Conservation (phyloP, 345 rosid genomes). For the Brassica cretica region DNA sequence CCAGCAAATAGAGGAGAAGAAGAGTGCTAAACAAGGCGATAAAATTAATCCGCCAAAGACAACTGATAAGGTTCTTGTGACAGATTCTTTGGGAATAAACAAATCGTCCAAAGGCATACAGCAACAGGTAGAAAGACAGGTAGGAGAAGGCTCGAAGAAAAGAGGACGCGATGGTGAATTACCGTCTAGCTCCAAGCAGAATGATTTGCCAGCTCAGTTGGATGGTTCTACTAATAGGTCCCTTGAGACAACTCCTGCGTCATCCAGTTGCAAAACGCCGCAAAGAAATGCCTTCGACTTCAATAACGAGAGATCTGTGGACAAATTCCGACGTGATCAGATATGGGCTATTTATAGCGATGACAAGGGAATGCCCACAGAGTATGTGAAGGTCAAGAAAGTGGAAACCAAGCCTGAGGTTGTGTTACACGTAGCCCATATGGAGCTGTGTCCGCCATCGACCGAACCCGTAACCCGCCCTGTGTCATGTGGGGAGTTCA, state of each 20-base stretch:
- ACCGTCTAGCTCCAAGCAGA: constrained; percentile 11
- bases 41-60: constrained; percentile 29
- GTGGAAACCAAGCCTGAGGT: constrained; percentile 37
- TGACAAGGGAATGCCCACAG: constrained; percentile 46
- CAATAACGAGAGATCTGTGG: constrained; percentile 44
- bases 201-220: constrained; percentile 22
- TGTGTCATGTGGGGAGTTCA: constrained; percentile 53
- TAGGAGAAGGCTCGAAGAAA: constrained; percentile 35
- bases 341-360: constrained; percentile 53
- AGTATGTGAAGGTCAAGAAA: constrained; percentile 48
- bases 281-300: constrained; percentile 38
- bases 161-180: constrained; percentile 30
- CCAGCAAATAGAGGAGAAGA: constrained; percentile 23
- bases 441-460: constrained; percentile 34
- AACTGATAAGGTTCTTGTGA: constrained; percentile 19
- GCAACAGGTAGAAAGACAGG: constrained; percentile 29
- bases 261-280: constrained; percentile 30
- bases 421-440: constrained; percentile 40
- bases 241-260: constrained; percentile 15
- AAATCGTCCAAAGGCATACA: constrained; percentile 47
- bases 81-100: constrained; percentile 38
- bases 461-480: background rate
- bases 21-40: constrained; percentile 18
- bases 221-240: constrained; percentile 22
- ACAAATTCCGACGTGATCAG: constrained; percentile 43